Conservation (phyloP, 306 rosid species). For the Comarum palustre region DNA sequence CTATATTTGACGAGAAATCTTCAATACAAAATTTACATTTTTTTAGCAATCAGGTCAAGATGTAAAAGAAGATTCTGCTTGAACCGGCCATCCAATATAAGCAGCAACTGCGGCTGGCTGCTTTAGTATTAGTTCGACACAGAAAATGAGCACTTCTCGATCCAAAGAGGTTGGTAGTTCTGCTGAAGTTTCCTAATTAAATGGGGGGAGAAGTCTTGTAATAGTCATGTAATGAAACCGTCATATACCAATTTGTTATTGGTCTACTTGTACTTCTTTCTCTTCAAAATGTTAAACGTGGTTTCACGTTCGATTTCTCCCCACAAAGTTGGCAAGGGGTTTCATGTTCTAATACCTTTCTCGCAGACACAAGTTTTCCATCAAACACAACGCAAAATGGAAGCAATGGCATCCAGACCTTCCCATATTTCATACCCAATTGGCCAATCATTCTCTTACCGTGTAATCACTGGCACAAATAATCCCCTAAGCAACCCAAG, state of each 20-base stretch:
- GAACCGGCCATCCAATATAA: not conserved
- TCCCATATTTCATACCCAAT: conserved; percentile 4
- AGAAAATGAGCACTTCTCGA: not conserved
- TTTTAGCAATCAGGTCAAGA: not conserved
- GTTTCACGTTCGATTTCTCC: not conserved
- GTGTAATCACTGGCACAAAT: conserved; percentile 3
- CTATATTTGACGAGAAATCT: not conserved
- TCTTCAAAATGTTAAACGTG: not conserved
- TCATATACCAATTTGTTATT: not conserved
- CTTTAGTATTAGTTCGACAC: not conserved
- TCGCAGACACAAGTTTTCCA: not conserved
- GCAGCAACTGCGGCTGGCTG: not conserved
- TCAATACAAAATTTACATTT: no score
- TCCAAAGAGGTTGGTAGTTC: no score
- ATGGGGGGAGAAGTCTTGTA: not conserved
- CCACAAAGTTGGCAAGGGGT: not conserved
- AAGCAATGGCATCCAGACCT: not conserved
- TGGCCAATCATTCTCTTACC: not conserved
- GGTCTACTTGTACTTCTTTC: not conserved
- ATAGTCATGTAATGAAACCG: not conserved
- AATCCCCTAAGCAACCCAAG: not conserved
- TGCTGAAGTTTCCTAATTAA: no score
- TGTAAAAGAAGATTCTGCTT: conserved; percentile 1
- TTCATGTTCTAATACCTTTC: not conserved
- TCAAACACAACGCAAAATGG: not conserved